Evolutionary conservation across 1,139 yeast genomes (phyloP), one percentile per base, ranked within the genome.

Genomic region (Candida sp.): DNA sequence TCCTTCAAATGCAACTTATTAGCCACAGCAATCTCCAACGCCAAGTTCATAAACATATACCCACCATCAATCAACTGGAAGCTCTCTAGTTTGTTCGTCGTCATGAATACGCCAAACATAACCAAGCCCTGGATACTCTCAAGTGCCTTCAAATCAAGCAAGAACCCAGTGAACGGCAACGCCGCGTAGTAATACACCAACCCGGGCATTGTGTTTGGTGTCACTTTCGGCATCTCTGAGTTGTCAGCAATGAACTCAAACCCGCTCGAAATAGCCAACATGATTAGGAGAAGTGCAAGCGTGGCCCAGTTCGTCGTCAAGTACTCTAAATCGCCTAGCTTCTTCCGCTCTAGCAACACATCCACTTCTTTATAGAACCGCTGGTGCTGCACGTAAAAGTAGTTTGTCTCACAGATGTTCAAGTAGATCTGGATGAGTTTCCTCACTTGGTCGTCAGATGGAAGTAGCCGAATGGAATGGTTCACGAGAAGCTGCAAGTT

Each of bases 171-270:
- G 50, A 59, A 61, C 11, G 58, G 60, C 40, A 59, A 52, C 31
- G 61, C 54, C 11, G 59, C 58, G 37, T 54, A 55, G 39, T 56
- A 61, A 38, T 55, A 61, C 7, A 42, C 47, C 40, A 57, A 55
- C 2, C 63, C 63, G 1, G 64, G 61, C 34, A 61, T 61, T 23
- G 61, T 59, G 30, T 67, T 70, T 7, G 46, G 45, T 1, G 49
- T 28, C 8, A 50, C 30, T 27, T 43, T 34, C 1, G 55, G 49
- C 27, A 65, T 69, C 32, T 76, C 83, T 46, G 76, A 80, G 5
- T 75, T 63, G 2, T 77, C 74, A 46, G 83, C 88, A 31, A 88
- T 66, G 34, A 56, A 58, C 37, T 59, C 63, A 48, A 54, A 59
- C 9, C 59, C 61, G 5, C 57, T 48, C 4, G 63, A 52, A 9